Conservation (phyloP, 2,329 filamentous ascomycete species). For the Truncatella angustata region DNA sequence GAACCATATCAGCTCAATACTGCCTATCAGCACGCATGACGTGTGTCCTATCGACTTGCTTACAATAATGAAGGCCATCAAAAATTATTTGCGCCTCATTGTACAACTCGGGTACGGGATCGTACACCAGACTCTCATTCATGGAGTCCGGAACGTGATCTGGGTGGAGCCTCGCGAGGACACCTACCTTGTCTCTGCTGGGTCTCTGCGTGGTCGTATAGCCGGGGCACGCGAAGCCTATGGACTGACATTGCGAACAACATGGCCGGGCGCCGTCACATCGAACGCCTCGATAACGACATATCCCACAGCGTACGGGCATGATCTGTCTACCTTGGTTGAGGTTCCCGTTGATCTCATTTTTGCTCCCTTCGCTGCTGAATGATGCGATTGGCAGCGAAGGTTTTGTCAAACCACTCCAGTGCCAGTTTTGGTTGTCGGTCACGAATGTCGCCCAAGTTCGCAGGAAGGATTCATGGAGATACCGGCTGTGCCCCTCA, state of each 20-base stretch:
- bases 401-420: conserved; percentile 1
- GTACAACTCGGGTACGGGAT: conserved; percentile 12
- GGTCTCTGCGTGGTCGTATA: not conserved
- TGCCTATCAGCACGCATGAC: not conserved
- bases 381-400: not conserved
- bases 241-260: conserved; percentile 1
- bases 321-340: not conserved
- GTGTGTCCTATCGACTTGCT: not conserved
- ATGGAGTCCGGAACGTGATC: conserved; percentile 10
- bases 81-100: conserved; percentile 16
- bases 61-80: conserved; percentile 16
- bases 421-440: not conserved
- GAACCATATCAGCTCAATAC: not conserved
- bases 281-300: conserved; percentile 6
- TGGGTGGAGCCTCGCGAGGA: conserved; percentile 8
- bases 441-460: not conserved
- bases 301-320: conserved; percentile 3
- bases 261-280: conserved; percentile 8
- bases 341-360: not conserved
- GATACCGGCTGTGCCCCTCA: conserved; percentile 1
- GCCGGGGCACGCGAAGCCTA: conserved; percentile 8
- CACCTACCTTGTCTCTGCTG: not conserved
- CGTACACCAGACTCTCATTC: conserved; percentile 1
- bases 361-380: not conserved
- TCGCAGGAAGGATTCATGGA: not conserved